A percentile compares a stretch with the other conserved stretches of the same genome.
These are phyloP conservation scores for Rhizopus arrhizus DNA, from an alignment of 371 early-diverging fungal species.

Conservation along the genomic window DNA sequence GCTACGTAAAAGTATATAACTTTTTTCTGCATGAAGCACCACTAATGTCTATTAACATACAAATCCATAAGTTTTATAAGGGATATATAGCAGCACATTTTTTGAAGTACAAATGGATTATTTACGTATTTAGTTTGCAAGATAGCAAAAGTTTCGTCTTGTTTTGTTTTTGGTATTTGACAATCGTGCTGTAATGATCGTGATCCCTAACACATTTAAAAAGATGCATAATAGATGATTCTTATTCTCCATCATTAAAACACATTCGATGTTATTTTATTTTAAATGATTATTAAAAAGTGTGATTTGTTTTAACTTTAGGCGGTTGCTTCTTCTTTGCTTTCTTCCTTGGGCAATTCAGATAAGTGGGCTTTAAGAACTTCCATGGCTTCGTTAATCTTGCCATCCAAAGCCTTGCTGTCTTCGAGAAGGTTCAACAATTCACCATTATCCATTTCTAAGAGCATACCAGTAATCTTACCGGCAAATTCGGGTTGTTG, in stretches of 20 bases:
- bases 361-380: slow-evolving; percentile 82
- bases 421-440: slow-evolving; percentile 77
- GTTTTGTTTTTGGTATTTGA: too few relatives aligned
- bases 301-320: slow-evolving; percentile 11
- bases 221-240: too few relatives aligned
- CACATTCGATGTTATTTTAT: neutral
- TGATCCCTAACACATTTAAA: too few relatives aligned
- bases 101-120: too few relatives aligned
- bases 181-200: too few relatives aligned
- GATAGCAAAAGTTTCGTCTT: too few relatives aligned
- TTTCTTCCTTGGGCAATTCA: slow-evolving; percentile 39
- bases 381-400: slow-evolving; percentile 86
- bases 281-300: slow-evolving; percentile 1
- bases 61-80: too few relatives aligned
- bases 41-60: too few relatives aligned
- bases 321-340: slow-evolving; percentile 16
- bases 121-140: too few relatives aligned
- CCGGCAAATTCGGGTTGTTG: slow-evolving; percentile 70
- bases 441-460: slow-evolving; percentile 91
- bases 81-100: too few relatives aligned
- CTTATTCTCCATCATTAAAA: slow-evolving; percentile 14
- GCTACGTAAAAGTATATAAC: too few relatives aligned
- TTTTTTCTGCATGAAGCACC: too few relatives aligned
- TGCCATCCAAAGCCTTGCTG: slow-evolving; percentile 52
- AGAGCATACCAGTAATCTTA: slow-evolving; percentile 93